Base-by-base conservation (phyloP, 1,139 yeast species). In the Arxiozyma bovina region DNA sequence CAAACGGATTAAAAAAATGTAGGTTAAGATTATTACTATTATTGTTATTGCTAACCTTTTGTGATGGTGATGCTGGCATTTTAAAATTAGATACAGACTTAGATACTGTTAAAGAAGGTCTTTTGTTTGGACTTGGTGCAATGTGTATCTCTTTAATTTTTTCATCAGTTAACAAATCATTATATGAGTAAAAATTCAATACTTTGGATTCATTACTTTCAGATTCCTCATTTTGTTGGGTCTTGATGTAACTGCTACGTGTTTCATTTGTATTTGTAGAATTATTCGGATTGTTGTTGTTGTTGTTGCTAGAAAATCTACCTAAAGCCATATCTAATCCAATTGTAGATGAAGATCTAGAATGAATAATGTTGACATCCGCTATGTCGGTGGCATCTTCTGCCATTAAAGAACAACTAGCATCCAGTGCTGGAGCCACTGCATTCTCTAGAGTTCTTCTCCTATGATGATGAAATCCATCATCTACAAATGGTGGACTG, bases 391-490 rank as follows among this genome's bases (percentile, higher is more conserved):
- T 74, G 52, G 74, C 70, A 47, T 78, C 73, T 61, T 81, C 83
- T 46, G 78, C 77, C 52, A 87, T 75, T 42, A 85, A 77, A 50
- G 81, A 77, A 3, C 93, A 80, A 27, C 91, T 79, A 11, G 91
- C 91, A 64, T 87, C 96, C 64, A 89, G 74, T 11, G 90, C 90
- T 1, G 96, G 90, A 1, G 96, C 90, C 51, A 87, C 86, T 61
- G 75, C 81, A 68, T 87, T 89, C 66, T 87, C 86, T 47, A 74
- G 68, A n/a, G 79, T 74, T 60, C 77, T 74, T 60, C 79, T 83
- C 25, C 77, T 67, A 22, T 78, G 77, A 45, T 59, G 60, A 45
- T 61, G 59, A n/a, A 48, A 41, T 9, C 50, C 44, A 41, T 48
- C 42, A n/a, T 48, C 40, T 48, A 15, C 23, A 15, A 40, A 21